These are phyloP conservation scores for Hansenula sp. DNA, from an alignment of 1,139 yeast species.

Conservation along the genomic window DNA sequence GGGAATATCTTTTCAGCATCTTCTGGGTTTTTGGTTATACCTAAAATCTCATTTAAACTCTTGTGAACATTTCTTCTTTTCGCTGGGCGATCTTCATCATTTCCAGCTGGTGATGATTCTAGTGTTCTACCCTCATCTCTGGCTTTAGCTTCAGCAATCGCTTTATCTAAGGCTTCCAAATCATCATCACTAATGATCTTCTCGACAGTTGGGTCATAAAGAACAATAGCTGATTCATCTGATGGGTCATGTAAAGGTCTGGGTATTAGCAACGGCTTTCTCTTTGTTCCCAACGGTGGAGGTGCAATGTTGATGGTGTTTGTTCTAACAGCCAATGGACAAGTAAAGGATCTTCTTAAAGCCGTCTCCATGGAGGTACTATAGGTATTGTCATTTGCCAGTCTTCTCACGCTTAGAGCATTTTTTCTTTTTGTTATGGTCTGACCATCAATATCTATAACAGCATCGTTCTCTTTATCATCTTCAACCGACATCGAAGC, in stretches of 20 bases:
- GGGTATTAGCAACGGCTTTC: constrained; percentile 69
- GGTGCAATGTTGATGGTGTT: constrained; percentile 48
- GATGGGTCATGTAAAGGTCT: constrained; percentile 91
- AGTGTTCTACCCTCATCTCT: constrained; percentile 23
- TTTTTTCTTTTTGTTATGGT: constrained; percentile 36
- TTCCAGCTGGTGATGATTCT: constrained; percentile 22
- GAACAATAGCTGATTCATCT: constrained; percentile 89
- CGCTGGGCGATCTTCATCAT: constrained; percentile 20
- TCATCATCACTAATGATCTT: constrained; percentile 44
- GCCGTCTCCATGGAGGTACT: constrained; percentile 27
- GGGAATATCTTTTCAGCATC: constrained; percentile 51
- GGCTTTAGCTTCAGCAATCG: constrained; percentile 22
- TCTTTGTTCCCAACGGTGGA: constrained; percentile 78
- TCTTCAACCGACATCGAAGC: constrained; percentile 29
- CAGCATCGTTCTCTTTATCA: constrained; percentile 23
- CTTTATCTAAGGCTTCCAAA: constrained; percentile 26
- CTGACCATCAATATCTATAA: constrained; percentile 38
- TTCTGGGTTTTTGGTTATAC: constrained; percentile 54
- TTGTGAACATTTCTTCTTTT: constrained; percentile 47
- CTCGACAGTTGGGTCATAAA: constrained; percentile 93
- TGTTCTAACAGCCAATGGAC: constrained; percentile 43
- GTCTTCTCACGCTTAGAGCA: constrained; percentile 48
- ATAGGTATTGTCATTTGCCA: constrained; percentile 22
- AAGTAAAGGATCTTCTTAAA: constrained; percentile 39
- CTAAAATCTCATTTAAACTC: constrained; percentile 77